A percentile compares a stretch with the other conserved stretches of the same genome.
Evolutionary conservation across 192 early-diverging fungal species (phyloP).

Genomic region (Backusella australiensis): DNA sequence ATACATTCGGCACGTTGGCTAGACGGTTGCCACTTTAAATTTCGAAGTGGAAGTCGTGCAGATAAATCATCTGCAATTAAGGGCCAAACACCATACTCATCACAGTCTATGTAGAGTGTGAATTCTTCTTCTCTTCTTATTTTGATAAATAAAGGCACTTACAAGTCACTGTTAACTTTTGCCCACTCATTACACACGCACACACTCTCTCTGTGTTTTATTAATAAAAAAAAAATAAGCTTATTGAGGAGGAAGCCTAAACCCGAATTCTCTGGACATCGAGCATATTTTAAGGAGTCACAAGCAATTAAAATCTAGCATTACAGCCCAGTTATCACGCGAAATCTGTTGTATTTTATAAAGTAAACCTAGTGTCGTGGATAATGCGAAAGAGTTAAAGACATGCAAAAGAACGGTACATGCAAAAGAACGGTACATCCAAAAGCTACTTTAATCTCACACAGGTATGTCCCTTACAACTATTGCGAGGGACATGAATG

Average conservation of each 20-base stretch:
- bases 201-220: background rate
- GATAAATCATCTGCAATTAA: conserved; percentile 63
- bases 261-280: background rate
- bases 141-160: conserved; percentile 5
- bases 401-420: background rate
- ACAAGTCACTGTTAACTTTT: conserved; percentile 46
- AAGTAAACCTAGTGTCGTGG: too few relatives aligned
- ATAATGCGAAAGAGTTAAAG: too few relatives aligned
- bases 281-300: too few relatives aligned
- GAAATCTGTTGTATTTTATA: too few relatives aligned
- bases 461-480: background rate
- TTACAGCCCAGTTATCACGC: too few relatives aligned
- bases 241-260: background rate
- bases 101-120: conserved; percentile 39
- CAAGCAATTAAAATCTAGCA: too few relatives aligned
- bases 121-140: background rate
- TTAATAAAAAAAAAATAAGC: background rate
- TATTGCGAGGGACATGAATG: background rate
- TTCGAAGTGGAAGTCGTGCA: conserved; percentile 73
- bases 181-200: conserved; percentile 19
- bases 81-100: conserved; percentile 62
- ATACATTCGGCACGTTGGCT: conserved; percentile 59
- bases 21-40: conserved; percentile 77
- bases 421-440: background rate
- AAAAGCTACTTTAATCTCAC: background rate